Evolutionary conservation across 2,329 filamentous ascomycete species (phyloP).

Genomic region (Chaetomium olivaceum): DNA sequence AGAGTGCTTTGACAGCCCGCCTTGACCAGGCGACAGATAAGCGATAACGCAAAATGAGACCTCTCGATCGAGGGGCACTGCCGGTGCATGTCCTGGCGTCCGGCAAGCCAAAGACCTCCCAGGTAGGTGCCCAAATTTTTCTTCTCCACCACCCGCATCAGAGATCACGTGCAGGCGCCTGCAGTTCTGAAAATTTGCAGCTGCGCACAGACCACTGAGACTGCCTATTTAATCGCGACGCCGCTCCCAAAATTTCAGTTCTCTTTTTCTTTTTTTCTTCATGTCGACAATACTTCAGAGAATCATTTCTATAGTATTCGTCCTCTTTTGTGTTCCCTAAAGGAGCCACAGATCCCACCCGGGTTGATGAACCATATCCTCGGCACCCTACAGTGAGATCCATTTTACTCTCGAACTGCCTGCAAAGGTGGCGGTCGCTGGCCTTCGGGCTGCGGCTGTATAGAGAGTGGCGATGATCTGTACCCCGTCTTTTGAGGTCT

Average conservation of each 20-base stretch:
- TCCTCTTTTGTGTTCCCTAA: slow-evolving; percentile 89
- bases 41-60: too few species aligned
- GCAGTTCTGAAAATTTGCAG: slow-evolving; percentile 26
- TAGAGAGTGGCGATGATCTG: slow-evolving; percentile 96
- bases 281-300: slow-evolving; percentile 67
- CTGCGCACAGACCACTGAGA: slow-evolving; percentile 32
- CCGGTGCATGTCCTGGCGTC: too few species aligned
- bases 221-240: slow-evolving; percentile 54
- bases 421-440: slow-evolving; percentile 59
- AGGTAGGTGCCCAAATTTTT: too few species aligned
- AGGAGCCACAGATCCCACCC: slow-evolving; percentile 92
- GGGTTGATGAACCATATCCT: slow-evolving; percentile 93
- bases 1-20: too few species aligned
- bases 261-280: slow-evolving; percentile 55
- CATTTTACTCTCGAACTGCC: slow-evolving; percentile 59
- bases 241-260: slow-evolving; percentile 38
- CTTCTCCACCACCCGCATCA: too few species aligned
- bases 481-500: slow-evolving; percentile 65
- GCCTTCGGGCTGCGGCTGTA: slow-evolving; percentile 53
- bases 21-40: too few species aligned
- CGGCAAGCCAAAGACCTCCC: too few species aligned
- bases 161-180: slow-evolving; percentile 7
- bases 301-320: slow-evolving; percentile 99
- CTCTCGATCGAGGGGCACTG: too few species aligned
- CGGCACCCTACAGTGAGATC: slow-evolving; percentile 82